Conservation (phyloP, 441 rosid species). For the Bocquillonia castaneifolia region DNA sequence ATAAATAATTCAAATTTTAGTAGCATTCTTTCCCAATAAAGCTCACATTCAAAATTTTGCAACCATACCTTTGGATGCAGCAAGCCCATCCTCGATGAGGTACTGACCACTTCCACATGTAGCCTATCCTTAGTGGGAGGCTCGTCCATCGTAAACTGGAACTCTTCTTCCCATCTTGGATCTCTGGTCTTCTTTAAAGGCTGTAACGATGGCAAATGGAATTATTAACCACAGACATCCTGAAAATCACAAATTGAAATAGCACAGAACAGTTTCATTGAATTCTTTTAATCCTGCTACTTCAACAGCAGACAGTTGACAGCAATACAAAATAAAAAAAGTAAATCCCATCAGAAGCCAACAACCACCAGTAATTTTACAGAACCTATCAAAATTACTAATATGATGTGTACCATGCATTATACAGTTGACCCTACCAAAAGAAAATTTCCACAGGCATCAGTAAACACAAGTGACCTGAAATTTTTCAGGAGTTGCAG, state of each 20-base stretch:
- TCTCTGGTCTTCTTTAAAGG: slow-evolving; percentile 80
- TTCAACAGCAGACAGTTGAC: background rate
- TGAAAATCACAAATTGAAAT: background rate
- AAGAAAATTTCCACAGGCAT: background rate
- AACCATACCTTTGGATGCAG: slow-evolving; percentile 76
- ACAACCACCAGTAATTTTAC: background rate
- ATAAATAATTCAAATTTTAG: background rate
- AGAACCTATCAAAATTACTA: background rate
- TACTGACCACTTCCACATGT: slow-evolving; percentile 79
- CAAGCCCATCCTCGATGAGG: slow-evolving; percentile 72
- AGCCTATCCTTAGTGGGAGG: slow-evolving; percentile 68
- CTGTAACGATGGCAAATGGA: slow-evolving; percentile 33
- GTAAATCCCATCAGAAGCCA: background rate
- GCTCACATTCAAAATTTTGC: background rate
- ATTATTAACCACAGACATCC: slow-evolving; percentile 6
- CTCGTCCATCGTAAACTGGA: slow-evolving; percentile 65
- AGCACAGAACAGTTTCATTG: background rate
- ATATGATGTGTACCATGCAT: background rate
- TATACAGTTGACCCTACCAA: background rate
- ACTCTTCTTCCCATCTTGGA: slow-evolving; percentile 96
- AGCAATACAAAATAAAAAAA: background rate
- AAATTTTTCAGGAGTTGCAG: background rate
- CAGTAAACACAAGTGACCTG: background rate
- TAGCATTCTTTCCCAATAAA: background rate
- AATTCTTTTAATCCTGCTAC: background rate